Evolutionary conservation across 176 grass and related monocot species (phyloP), one percentile per base, ranked within the genome.

Genomic region (Bothriochloa decipiens): DNA sequence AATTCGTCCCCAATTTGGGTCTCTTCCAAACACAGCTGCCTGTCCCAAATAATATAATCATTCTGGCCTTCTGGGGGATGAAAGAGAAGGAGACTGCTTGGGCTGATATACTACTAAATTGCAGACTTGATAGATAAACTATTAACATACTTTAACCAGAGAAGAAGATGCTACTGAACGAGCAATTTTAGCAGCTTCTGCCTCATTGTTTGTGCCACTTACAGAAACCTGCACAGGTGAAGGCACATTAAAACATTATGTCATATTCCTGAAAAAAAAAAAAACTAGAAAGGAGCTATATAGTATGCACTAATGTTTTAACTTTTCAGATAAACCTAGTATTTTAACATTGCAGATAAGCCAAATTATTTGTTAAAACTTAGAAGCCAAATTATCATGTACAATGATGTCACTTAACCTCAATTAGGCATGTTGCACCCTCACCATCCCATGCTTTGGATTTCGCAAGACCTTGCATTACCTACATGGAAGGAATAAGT

Each of bases 391-490:
- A 71, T 29, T 45, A 81, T 37, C 9, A 57, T 67, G 20, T 33
- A 37, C 22, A 71, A 74, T 81, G 72, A 82, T 74, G 18, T 23
- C 53, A 88, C 70, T 75, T 47, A 84, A 97, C 96, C 93, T 98
- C 96, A 55, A 98, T 95, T 74, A 98, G 88, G 82, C 96, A 98
- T 10, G 96, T 95, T 82, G 96, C 93, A 79, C 96, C 96, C 83
- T 98, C 96, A 76, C 96, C 96, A 87, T 98, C 96, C 91, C 92
- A 98, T 85, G 96, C 93, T 84, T 95, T 91, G 8, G 96, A 98
- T 87, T 98, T 98, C 47, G 96, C 93, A 79, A 98, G 96, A 81
- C 93, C 91, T 95, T 98, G 96, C 96, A 98, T 95, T 79, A 98
- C 96, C 96, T 98, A 70, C 74, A 86, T 10, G 27, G 65, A 69